A percentile compares a stretch with the other conserved stretches of the same genome.
phyloP scores from a whole-genome alignment of 139 green algal species.

The Chlamydomonas applanata region DNA sequence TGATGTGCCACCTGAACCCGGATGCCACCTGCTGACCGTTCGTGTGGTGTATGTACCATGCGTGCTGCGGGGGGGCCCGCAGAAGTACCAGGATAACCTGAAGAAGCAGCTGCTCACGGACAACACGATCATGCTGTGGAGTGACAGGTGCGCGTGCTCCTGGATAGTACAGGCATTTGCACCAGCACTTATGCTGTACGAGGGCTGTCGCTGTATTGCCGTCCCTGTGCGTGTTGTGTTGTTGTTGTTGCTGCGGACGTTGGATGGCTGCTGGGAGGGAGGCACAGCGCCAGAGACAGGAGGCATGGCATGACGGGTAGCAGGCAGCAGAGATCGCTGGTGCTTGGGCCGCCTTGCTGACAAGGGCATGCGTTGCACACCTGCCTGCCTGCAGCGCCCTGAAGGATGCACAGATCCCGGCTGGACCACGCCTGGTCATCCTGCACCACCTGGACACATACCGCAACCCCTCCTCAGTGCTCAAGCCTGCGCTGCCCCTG shows the following conservation, averaged over 20 bases:
- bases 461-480: conserved; percentile 51
- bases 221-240: no score
- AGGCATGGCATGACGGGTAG: no score
- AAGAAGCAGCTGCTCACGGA: conserved; percentile 88
- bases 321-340: no score
- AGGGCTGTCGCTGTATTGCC: neutral
- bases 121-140: conserved; percentile 90
- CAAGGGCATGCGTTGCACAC: no score
- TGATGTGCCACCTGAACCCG: no score
- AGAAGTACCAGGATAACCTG: conserved; percentile 95
- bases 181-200: no score
- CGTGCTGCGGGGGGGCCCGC: no score
- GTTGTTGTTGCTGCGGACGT: neutral
- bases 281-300: neutral
- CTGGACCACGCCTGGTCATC: conserved; percentile 92
- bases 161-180: neutral
- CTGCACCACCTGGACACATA: conserved; percentile 87
- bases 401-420: conserved; percentile 82
- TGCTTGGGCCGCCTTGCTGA: no score
- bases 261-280: neutral
- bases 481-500: conserved; percentile 74
- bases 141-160: conserved; percentile 53
- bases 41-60: no score
- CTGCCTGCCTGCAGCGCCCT: conserved; percentile 53
- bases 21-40: no score